Evolutionary conservation across 352 stramenopile genomes (phyloP), one percentile per base, ranked within the genome.

Genomic region (Phytopythium boreale): DNA sequence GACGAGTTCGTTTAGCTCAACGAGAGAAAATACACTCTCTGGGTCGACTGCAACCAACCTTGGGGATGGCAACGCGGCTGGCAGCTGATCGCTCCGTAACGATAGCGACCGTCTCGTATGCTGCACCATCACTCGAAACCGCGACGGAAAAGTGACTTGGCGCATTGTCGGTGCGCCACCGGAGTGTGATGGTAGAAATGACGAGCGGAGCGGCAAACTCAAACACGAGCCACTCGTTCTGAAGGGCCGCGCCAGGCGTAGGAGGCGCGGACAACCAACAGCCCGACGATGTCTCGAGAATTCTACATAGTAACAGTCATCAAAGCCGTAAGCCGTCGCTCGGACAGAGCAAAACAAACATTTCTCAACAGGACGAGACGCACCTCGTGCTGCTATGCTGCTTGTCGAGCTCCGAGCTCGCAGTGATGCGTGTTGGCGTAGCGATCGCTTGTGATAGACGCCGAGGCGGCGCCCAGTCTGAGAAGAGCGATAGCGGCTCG

Each of bases 391-490:
- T 62, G 27, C 50, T 46, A 63, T 96, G 84, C 17, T 85, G 70
- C 24, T 86, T 77, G 56, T 92, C 76, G 47, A 87, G 70, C 17
- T 66, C 66, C 0, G 86, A 92, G 64, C 84, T 93, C 37, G 75
- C 70, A 31, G 77, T 77, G 6, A 90, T 75, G 56, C 82, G 69
- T 2, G 66, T 77, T 0, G 86, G 84, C 8, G 69, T 43, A 7
- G 87, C 51, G 37, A 78, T 63, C 4, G 66, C 64, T 17, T 64
- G 71, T 0, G 81, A 90, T 14, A 93, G 66, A 19, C 84, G 71
- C 11, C 74, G 79, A 50, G 82, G 75, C 26, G 87, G 88, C 7
- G 84, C 83, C 88, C 88, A 96, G 58, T 96, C 85, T 10, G 67
- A 44, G 68, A 95, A 96, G 12, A 96, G 73, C 43, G 71, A 60